Evolutionary conservation across 192 early-diverging fungal species (phyloP), one percentile per base, ranked within the genome.

Genomic region (Mortierella claussenii): DNA sequence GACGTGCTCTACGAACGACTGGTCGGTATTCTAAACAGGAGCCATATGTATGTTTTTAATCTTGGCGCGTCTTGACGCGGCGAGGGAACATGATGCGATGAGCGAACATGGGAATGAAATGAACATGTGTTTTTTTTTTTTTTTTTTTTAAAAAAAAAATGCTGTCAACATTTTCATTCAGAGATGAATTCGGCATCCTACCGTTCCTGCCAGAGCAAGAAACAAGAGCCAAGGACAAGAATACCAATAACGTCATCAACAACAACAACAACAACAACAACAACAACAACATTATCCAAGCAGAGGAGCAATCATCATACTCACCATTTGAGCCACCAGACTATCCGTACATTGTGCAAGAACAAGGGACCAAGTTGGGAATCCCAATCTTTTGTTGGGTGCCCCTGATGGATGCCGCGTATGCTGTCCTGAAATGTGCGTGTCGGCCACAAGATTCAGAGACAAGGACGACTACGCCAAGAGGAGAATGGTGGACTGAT

Each of bases 331-430:
- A 20, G 12, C 40, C 24, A 23, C 36, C 61, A 31, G 21, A 45
- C 7, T 76, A 76, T 18, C 73, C 73, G 1, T 76, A 57, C 28
- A 30, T 67, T 4, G 63, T 76, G 46, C 64, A 76, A 47, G 73
- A 66, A 51, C 63, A 36, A 7, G 52, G 73, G 3, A 76, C 64
- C 2, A 76, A 76, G 30, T 54, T 76, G 6, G 73, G 73, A 18
- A 76, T 76, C 28, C 73, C 73, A 47, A 57, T 76, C 24, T 76
- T 45, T 62, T 66, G 64, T 42, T 76, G 73, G 73, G 73, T 76
- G 0, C 73, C 73, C 15, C 32, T 76, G 0, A 18, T 76, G 3
- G 65, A 66, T 42, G 54, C 52, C 23, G 32, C 73, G 2, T 56
- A 61, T 18, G 59, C 42, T 3, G 59, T 49, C 2, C 40, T 76